Evolutionary conservation across 148 eudicot genomes (phyloP), one percentile per base, ranked within the genome.

Genomic region (Polygonum aviculare): DNA sequence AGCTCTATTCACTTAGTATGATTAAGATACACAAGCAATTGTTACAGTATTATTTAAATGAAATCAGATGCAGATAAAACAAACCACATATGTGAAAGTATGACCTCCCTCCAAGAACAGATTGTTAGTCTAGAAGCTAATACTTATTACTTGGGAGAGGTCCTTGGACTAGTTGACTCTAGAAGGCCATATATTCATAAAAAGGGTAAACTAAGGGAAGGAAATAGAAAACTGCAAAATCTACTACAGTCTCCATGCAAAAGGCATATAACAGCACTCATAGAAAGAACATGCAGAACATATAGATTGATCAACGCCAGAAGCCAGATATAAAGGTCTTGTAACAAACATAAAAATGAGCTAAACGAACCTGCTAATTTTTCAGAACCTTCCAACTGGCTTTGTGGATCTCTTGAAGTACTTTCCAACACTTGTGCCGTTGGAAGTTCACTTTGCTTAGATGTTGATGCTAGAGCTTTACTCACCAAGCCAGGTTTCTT

Each of bases 401-500:
- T 67, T 15, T 36, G 44, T 67, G 44, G 45, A 67, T 67, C 72
- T 35, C 41, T 67, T 67, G 72, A 67, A 67, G 12, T 38, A 35
- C n/a, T 67, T 67, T 31, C 16, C 69, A 38, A 15, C 19, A 14
- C 72, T 36, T 67, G 45, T 67, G 41, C 45, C 16, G 44, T 16
- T 16, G 11, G 21, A 67, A 67, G 45, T 72, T 79, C 84, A 26
- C 26, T 21, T 74, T 41, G 63, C 78, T 73, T 2, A 14, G 72
- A 51, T 77, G 82, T 73, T 52, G 22, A 60, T 6, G 50, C 39
- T 84, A 77, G 79, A 62, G 75, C 77, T 80, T 77, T 82, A 57
- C 76, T 84, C 75, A 60, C 57, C 69, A 51, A 40, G 40, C 35
- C 50, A 69, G 77, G 73, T 75, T 90, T 85, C 79, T 84, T 86